Evolutionary conservation across 352 stramenopile genomes (phyloP), one percentile per base, ranked within the genome.

Genomic region (Lagenidium sp.): DNA sequence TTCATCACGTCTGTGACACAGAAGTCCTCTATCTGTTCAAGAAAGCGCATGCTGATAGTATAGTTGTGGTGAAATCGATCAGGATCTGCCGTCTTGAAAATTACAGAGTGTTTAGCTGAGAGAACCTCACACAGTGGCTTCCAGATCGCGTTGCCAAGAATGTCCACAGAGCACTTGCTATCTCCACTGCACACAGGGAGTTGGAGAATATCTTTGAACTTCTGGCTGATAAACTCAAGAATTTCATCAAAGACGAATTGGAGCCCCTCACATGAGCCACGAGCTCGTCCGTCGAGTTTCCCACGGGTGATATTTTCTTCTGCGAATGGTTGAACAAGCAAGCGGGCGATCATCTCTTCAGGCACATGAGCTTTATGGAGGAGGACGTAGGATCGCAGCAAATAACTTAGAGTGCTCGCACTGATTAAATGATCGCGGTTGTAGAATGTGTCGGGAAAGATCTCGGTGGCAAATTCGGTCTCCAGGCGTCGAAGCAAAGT

Each of bases 371-470:
- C 76, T 39, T 90, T 82, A 32, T 92, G 58, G 0, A 94, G 55
- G 26, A 86, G 40, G 16, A 87, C 73, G 25, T 93, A 94, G 12
- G 78, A 65, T 26, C 76, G 69, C 24, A 94, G 41, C 29, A 92
- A 51, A 30, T 79, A 88, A 45, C 68, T 82, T 15, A 94, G 55
- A 2, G 68, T 76, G 6, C 58, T 24, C 0, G 68, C 58, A 19
- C 65, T 91, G 40, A 94, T 81, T 0, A 62, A 10, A 34, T 90
- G 82, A 26, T 92, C 79, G 3, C 80, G 77, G 36, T 76, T 76
- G 58, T 94, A 94, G 32, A 93, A 93, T 10, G 78, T 89, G 47
- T 94, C 82, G 0, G 82, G 82, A 12, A 91, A 82, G 26, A 94
- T 85, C 46, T 94, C 79, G 8, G 82, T 89, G 23, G 77, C 67